These are phyloP conservation scores for Penicillium concentricum DNA, from an alignment of 2,329 filamentous ascomycete genomes.

Conservation along the genomic window DNA sequence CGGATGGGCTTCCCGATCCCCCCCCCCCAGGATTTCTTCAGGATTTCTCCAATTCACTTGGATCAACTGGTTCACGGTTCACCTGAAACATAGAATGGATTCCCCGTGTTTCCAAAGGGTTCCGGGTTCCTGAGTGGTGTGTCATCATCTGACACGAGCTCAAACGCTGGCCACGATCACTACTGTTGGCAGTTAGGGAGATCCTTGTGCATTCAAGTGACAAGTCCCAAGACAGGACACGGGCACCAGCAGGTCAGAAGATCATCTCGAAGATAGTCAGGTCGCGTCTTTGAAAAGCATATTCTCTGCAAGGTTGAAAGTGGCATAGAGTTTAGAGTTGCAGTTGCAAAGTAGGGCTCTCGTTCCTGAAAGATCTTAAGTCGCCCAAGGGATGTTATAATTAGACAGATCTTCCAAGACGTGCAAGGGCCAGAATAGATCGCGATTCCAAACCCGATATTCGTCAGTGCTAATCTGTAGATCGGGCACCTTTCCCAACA, in stretches of 20 bases:
- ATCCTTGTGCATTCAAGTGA: neutral
- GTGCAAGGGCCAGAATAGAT: neutral
- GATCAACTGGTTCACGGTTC: neutral
- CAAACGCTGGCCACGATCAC: neutral
- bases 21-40: neutral
- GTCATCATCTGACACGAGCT: neutral
- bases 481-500: neutral
- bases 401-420: neutral
- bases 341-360: neutral
- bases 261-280: neutral
- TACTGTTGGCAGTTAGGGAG: neutral
- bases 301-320: conserved; percentile 1
- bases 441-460: neutral
- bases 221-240: neutral
- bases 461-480: neutral
- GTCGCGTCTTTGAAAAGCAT: neutral
- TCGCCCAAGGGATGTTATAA: neutral
- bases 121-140: neutral
- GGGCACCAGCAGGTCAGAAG: conserved; percentile 1
- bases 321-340: neutral
- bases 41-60: neutral
- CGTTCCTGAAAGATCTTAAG: neutral
- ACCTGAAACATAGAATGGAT: neutral
- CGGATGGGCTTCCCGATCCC: neutral
- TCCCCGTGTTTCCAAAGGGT: neutral